phyloP scores from a whole-genome alignment of 495 filamentous ascomycete species.

The Penicillium atrosanguineum region DNA sequence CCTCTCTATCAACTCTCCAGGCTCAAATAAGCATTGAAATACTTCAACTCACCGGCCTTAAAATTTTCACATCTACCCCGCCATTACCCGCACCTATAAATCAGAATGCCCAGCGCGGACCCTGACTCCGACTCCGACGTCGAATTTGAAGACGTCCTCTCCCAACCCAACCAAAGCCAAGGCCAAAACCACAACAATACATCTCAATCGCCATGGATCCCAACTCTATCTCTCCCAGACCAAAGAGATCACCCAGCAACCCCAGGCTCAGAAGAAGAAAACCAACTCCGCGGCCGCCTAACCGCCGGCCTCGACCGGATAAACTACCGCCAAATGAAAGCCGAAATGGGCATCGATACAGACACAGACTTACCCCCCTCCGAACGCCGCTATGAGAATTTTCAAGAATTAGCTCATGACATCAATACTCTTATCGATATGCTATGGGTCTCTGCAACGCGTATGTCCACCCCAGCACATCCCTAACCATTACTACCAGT shows the following conservation, averaged over 20 bases:
- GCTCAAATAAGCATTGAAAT: not conserved
- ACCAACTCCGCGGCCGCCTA: conserved; percentile 28
- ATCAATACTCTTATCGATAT: conserved; percentile 70
- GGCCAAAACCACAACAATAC: not conserved
- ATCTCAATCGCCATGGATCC: conserved; percentile 8
- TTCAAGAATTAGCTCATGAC: conserved; percentile 67
- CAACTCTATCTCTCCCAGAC: conserved; percentile 14
- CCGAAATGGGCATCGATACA: conserved; percentile 51
- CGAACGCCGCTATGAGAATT: conserved; percentile 59
- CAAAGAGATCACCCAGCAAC: conserved; percentile 57
- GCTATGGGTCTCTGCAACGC: conserved; percentile 79
- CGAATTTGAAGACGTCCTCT: conserved; percentile 27
- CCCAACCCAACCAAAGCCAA: not conserved
- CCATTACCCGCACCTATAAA: not conserved
- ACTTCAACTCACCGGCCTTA: not conserved
- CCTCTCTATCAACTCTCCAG: not conserved
- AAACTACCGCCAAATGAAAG: conserved; percentile 55
- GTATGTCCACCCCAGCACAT: conserved; percentile 45
- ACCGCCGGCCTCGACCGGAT: conserved; percentile 20
- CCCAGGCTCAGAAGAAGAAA: conserved; percentile 74
- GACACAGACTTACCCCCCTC: conserved; percentile 40
- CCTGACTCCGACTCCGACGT: conserved; percentile 16
- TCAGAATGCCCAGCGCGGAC: conserved; percentile 5
- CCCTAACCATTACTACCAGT: too few relatives aligned
- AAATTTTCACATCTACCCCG: not conserved